These are phyloP conservation scores for Trichophyton simii DNA, from an alignment of 2,329 filamentous ascomycete species.

Conservation along the genomic window DNA sequence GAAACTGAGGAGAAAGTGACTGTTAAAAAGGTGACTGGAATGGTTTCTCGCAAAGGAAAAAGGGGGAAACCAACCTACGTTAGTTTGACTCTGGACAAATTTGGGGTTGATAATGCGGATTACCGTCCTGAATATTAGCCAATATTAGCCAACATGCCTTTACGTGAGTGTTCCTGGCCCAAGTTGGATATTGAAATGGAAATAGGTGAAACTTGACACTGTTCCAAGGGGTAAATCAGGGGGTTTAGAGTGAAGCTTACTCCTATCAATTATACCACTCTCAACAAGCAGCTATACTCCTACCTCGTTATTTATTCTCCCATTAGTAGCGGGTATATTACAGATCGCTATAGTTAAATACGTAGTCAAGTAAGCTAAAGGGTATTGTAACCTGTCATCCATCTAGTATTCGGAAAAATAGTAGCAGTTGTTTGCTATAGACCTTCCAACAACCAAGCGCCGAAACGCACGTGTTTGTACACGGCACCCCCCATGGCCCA, in stretches of 20 bases:
- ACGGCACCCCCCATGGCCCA: neutral
- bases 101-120: slow-evolving; percentile 9
- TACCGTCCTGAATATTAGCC: neutral
- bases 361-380: no score
- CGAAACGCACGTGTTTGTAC: neutral
- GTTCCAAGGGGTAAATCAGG: no score
- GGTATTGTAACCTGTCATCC: no score
- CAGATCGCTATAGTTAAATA: no score
- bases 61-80: slow-evolving; percentile 10
- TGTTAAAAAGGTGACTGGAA: slow-evolving; percentile 10
- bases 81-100: slow-evolving; percentile 9
- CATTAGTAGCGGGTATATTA: no score
- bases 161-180: neutral
- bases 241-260: no score
- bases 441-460: no score
- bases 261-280: neutral
- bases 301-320: no score
- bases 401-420: no score
- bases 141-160: neutral
- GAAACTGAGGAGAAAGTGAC: slow-evolving; percentile 2
- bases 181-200: no score
- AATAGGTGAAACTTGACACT: no score
- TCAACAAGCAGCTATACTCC: neutral
- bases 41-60: slow-evolving; percentile 10
- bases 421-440: no score